Base-by-base conservation (phyloP, 257 asterid genomes). In the Euphrasia confusa region DNA sequence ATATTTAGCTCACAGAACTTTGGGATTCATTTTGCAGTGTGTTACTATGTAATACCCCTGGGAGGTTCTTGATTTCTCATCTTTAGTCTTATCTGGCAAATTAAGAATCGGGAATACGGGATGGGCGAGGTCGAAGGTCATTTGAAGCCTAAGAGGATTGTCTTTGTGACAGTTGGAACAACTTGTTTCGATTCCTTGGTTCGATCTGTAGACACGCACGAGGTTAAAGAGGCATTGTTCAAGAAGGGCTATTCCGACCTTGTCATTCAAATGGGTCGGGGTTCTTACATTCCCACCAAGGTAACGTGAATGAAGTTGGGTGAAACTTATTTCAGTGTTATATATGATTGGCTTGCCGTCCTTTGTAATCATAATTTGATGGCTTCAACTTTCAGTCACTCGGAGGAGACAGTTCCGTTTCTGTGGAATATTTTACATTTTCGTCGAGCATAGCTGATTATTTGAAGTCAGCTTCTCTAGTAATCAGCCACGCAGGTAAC, bases 201-300 rank as follows among this genome's bases (percentile, higher is more conserved):
- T 78, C 79, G 76, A 79, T 87, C 95, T 7, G 92, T 82, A 11
- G 94, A 89, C 57, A 79, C 85, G 13, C 52, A 7, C 27, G 84
- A 89, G 72, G 95, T 89, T 55, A 83, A 60, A 71, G 82, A 83
- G 65, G 88, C 82, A 64, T 59, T 93, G 70, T 77, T 58, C 69
- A 71, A 60, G 54, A 87, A 77, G 64, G 97, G 96, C 14, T 93
- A 93, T 54, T 81, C 95, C 0, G 78, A 85, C 53, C 90, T 93
- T 42, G 69, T 83, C 65, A 83, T 93, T 79, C 99, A 93, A 69
- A 87, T 89, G 88, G 99, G 99, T 0, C 94, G 99, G 15, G 99
- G 99, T 11, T 71, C 91, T 8, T 87, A 80, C 77, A 70, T 76
- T 49, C 97, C 96, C 14, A 54, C 81, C 0, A 87, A 80, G 95